phyloP scores from a whole-genome alignment of 73 alveolate genomes.

The Paramecium tetraurelia region DNA sequence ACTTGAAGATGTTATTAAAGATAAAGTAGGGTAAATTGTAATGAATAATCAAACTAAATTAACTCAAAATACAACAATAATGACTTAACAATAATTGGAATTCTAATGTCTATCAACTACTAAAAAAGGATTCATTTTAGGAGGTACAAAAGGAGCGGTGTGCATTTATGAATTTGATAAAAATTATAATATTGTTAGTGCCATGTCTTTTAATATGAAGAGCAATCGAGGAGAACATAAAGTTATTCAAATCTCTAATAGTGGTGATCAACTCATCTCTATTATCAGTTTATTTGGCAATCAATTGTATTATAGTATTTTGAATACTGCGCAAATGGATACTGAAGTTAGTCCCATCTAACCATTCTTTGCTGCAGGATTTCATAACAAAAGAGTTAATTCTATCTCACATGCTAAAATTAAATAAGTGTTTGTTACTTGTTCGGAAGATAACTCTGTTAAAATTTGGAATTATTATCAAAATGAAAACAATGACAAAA shows the following conservation, averaged over 20 bases:
- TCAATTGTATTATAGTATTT: neutral
- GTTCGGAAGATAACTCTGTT: conserved; percentile 63
- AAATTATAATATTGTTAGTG: conserved; percentile 29
- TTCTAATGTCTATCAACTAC: conserved; percentile 49
- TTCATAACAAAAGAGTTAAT: conserved; percentile 59
- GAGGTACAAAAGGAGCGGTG: conserved; percentile 55
- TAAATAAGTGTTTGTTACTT: conserved; percentile 50
- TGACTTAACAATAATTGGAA: conserved; percentile 25
- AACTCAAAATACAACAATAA: neutral
- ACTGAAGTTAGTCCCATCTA: conserved; percentile 51
- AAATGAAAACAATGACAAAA: conserved; percentile 40
- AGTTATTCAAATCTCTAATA: conserved; percentile 33
- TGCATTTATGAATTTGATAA: conserved; percentile 60
- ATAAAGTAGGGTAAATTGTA: conserved; percentile 13
- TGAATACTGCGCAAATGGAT: conserved; percentile 50
- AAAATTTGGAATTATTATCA: conserved; percentile 63
- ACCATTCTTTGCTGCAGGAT: conserved; percentile 62
- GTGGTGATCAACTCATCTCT: conserved; percentile 47
- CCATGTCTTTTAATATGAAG: conserved; percentile 57
- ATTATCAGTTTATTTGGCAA: conserved; percentile 44
- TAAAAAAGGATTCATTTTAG: conserved; percentile 58
- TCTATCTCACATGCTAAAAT: conserved; percentile 52
- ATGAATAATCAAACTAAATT: conserved; percentile 26
- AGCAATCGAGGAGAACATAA: conserved; percentile 57
- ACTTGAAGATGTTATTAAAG: conserved; percentile 55